Evolutionary conservation across 202 grass and related monocot species (phyloP).

Genomic region (Elaeis oleifera): DNA sequence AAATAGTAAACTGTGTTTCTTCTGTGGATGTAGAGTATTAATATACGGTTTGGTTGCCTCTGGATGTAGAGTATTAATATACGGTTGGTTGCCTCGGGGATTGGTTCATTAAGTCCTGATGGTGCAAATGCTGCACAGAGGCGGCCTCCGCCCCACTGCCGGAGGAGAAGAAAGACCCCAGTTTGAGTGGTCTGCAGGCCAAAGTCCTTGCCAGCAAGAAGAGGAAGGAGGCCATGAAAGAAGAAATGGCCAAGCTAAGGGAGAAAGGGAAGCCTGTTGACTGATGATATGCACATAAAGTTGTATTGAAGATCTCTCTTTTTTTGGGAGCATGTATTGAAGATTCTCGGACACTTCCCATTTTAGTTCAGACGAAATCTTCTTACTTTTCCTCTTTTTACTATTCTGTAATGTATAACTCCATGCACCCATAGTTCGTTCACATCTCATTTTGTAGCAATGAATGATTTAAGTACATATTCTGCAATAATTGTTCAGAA

Average conservation of each 20-base stretch:
- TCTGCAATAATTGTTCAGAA: no score
- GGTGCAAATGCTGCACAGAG: slow-evolving; percentile 50
- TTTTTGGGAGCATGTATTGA: no score
- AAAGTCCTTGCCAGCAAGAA: slow-evolving; percentile 78
- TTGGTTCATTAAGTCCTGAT: slow-evolving; percentile 30
- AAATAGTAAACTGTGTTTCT: neutral
- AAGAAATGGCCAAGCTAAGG: slow-evolving; percentile 56
- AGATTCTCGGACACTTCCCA: no score
- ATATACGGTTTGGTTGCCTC: slow-evolving; percentile 38
- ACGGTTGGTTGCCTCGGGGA: no score
- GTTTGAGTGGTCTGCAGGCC: slow-evolving; percentile 59
- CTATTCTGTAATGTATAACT: no score
- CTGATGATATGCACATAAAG: neutral
- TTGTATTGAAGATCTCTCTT: no score
- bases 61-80: no score
- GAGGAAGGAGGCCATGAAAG: slow-evolving; percentile 92
- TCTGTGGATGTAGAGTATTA: slow-evolving; percentile 22
- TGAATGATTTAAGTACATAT: no score
- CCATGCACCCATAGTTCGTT: no score
- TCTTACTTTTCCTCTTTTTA: no score
- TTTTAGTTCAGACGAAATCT: no score
- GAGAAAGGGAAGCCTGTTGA: slow-evolving; percentile 54
- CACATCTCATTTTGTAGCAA: no score
- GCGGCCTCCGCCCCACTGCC: slow-evolving; percentile 18
- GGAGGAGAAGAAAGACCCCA: slow-evolving; percentile 67